phyloP scores from a whole-genome alignment of 768 basidiomycete species.

The Lyophyllum shimeji region DNA sequence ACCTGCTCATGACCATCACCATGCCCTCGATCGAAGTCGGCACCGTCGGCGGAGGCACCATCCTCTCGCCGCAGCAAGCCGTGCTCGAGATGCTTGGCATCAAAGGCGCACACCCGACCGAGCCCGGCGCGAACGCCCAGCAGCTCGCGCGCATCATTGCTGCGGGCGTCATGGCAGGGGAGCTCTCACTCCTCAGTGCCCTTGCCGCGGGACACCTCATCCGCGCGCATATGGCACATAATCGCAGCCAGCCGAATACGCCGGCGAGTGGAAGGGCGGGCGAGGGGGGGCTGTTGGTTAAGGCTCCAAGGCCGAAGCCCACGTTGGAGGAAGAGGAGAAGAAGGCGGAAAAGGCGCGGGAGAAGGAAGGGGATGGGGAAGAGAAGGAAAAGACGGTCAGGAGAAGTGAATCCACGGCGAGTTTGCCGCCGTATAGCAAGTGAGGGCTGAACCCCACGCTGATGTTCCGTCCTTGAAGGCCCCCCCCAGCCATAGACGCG shows the following conservation, averaged over 20 bases:
- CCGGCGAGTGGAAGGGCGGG: constrained; percentile 39
- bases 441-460: not conserved
- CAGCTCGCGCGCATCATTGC: constrained; percentile 88
- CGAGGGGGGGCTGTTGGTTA: not conserved
- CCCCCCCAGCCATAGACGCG: not conserved
- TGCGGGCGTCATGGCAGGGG: constrained; percentile 96
- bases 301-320: not conserved
- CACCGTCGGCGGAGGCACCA: constrained; percentile 95
- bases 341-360: not conserved
- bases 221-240: constrained; percentile 90
- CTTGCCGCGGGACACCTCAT: constrained; percentile 95
- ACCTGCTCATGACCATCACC: constrained; percentile 88
- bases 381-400: not conserved
- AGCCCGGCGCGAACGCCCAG: constrained; percentile 89
- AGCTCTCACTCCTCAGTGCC: constrained; percentile 87
- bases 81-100: constrained; percentile 95
- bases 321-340: not conserved
- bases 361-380: not conserved
- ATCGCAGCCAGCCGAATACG: constrained; percentile 80
- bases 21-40: constrained; percentile 99
- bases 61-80: constrained; percentile 85
- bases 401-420: constrained; percentile 16
- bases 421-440: constrained; percentile 20
- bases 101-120: constrained; percentile 82
- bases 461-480: not conserved